Conservation (phyloP, 2,329 filamentous ascomycete species). For the Macrophomina tecta region DNA sequence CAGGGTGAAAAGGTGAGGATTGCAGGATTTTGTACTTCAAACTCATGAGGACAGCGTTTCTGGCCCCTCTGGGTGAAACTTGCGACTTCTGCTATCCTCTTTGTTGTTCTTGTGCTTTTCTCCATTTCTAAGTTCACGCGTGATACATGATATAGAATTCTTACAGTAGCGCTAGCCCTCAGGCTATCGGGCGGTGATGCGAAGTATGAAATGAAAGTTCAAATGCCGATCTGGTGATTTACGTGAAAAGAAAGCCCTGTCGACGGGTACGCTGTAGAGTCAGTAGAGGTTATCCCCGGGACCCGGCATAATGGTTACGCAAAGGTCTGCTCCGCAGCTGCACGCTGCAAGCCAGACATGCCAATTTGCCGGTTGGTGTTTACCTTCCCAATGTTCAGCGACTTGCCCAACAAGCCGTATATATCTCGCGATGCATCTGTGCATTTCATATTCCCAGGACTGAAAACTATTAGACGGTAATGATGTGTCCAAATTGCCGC, state of each 20-base stretch:
- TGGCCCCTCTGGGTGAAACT: neutral
- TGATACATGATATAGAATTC: constrained; percentile 11
- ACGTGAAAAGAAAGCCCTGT: no score
- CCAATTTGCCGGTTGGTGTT: neutral
- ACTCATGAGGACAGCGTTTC: neutral
- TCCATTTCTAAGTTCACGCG: constrained; percentile 5
- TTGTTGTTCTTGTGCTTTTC: neutral
- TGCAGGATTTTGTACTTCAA: no score
- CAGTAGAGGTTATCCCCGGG: neutral
- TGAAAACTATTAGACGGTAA: neutral
- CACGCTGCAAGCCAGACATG: constrained; percentile 9
- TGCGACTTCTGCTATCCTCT: neutral
- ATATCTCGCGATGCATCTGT: no score
- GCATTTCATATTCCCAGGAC: no score
- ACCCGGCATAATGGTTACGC: neutral
- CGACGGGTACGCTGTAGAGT: neutral
- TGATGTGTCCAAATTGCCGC: neutral
- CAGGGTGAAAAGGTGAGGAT: no score
- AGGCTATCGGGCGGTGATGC: neutral
- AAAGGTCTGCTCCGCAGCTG: constrained; percentile 4
- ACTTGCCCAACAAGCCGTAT: neutral
- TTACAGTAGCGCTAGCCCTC: neutral
- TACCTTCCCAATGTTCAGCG: neutral
- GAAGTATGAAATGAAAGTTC: neutral
- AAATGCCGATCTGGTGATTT: no score